Base-by-base conservation (phyloP, 164 flowering plant species). In the Chloranthus sessilifolius region DNA sequence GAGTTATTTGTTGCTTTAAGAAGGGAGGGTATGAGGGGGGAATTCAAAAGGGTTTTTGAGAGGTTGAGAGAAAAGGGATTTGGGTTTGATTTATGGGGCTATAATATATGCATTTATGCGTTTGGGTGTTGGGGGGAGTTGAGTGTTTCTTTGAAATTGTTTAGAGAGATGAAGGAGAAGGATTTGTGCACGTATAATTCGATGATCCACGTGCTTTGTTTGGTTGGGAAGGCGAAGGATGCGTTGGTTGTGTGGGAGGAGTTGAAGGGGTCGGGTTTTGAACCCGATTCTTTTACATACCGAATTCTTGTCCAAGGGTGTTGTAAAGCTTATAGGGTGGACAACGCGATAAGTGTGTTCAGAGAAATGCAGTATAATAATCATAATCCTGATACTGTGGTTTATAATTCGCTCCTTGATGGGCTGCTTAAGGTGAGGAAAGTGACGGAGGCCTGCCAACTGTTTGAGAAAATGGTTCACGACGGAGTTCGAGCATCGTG, bases 51-150 rank as follows among this genome's bases (percentile, higher is more conserved):
- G 45, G 76, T 84, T 8, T 82, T 78, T 58, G 64, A 59, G 33
- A 80, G 59, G 24, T 55, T 84, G 55, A 79, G 82, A 43, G 76
- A 59, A 21, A 66, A 66, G 16, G 53, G 61, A 1, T 76, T 77
- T 66, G 63, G 34, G 14, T 60, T 87, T 29, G 85, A 84, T 64
- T 67, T 60, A 0, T 72, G 81, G 80, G 83, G 91, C 38, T 94
- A 84, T 51, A 89, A 94, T 51, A 79, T 86, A 17, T 86, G 97
- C 41, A 94, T 94, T 59, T 81, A 94, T 67, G 82, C 85, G 1
- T 86, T 94, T 63, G 99, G 99, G 22, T 70, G 79, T 55, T 94
- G 95, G 95, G 97, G 95, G 40, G 88, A 94, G 59, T 49, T 86
- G 63, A 60, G 26, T 21, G 54, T 76, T 56, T 60, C 88, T 23